A percentile compares a stretch with the other conserved stretches of the same genome.
These are phyloP conservation scores for Calonectria hongkongensis DNA, from an alignment of 2,329 filamentous ascomycete species.

Conservation along the genomic window DNA sequence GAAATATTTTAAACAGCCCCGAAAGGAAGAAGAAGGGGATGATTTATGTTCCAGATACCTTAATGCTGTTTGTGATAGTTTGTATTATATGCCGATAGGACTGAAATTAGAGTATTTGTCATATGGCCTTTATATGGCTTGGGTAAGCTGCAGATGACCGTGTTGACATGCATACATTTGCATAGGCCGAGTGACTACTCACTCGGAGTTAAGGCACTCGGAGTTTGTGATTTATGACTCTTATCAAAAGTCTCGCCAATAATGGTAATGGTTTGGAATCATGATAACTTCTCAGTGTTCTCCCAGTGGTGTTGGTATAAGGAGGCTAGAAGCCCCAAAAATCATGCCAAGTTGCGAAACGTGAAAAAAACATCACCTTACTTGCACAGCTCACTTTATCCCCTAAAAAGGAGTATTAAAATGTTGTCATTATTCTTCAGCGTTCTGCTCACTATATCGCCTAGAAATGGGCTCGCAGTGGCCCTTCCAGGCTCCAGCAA, in stretches of 20 bases:
- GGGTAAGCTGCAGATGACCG: background rate
- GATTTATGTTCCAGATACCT: too few species aligned
- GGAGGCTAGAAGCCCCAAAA: background rate
- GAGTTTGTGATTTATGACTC: background rate
- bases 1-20: too few species aligned
- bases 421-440: background rate
- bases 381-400: background rate
- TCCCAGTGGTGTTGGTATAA: background rate
- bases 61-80: too few species aligned
- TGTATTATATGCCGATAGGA: too few species aligned
- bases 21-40: too few species aligned
- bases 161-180: background rate
- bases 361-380: too few species aligned
- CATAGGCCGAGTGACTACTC: background rate
- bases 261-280: background rate
- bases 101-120: too few species aligned
- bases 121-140: too few species aligned
- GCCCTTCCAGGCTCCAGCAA: background rate
- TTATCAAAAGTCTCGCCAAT: background rate
- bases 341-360: background rate
- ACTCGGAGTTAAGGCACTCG: background rate
- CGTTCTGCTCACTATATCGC: background rate
- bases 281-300: background rate
- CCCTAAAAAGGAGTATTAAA: too few species aligned
- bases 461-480: background rate